Percentiles rank a stretch among this genome's conserved stretches.
Conservation (phyloP, 176 grass and related monocot genomes). For the Aegilops longissima region DNA sequence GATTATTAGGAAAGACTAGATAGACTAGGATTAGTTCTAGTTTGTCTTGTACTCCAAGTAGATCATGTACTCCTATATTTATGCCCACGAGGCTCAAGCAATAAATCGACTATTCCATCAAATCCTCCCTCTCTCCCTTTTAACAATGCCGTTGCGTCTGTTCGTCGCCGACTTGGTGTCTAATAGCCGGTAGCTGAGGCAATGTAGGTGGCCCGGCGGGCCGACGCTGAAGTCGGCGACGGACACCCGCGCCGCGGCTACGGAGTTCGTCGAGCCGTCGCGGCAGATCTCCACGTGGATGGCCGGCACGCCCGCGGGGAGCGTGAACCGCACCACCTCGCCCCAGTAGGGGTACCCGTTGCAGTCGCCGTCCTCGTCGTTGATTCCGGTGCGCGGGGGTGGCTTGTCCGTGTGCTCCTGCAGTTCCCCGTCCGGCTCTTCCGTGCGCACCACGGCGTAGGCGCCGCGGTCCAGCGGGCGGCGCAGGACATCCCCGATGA, state of each 20-base stretch:
- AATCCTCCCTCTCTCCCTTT: too few relatives aligned
- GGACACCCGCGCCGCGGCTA: constrained; percentile 45
- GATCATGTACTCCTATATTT: too few relatives aligned
- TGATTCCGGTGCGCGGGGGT: background rate
- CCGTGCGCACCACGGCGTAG: background rate
- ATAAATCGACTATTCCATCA: too few relatives aligned
- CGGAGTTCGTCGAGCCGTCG: background rate
- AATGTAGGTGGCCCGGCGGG: constrained; percentile 62
- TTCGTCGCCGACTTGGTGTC: background rate
- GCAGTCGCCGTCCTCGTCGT: constrained; percentile 28
- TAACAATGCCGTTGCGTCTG: constrained; percentile 27
- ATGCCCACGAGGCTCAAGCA: too few relatives aligned
- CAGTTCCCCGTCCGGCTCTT: too few relatives aligned
- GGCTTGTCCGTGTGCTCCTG: too few relatives aligned
- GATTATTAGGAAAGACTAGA: too few relatives aligned
- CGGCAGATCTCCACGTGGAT: constrained; percentile 44
- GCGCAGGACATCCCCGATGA: background rate
- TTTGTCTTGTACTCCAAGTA: too few relatives aligned
- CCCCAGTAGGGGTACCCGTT: constrained; percentile 56
- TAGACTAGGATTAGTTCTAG: too few relatives aligned
- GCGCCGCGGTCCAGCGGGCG: background rate
- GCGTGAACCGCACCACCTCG: constrained; percentile 30
- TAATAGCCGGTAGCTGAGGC: constrained; percentile 60
- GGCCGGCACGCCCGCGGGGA: background rate
- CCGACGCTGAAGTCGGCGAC: constrained; percentile 49